A percentile compares a stretch with the other conserved stretches of the same genome.
Evolutionary conservation across 306 rosid genomes (phyloP).

Genomic region (Cucurbita ficifolia): DNA sequence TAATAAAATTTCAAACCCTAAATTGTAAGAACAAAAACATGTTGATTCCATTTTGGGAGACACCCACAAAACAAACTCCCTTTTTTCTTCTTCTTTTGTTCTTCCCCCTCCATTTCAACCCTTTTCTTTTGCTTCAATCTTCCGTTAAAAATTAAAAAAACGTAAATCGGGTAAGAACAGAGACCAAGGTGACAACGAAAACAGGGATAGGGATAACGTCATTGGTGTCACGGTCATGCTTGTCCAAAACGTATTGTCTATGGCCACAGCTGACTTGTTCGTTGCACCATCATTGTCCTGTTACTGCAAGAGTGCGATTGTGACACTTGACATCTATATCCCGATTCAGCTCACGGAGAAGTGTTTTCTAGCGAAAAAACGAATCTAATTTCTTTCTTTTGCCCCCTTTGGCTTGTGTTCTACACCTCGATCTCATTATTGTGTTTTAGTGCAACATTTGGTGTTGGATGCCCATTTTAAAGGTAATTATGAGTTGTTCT

Average conservation of each 20-base stretch:
- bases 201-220: no score
- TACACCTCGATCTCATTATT: neutral
- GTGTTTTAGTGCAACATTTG: neutral
- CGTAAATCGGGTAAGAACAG: no score
- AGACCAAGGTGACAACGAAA: no score
- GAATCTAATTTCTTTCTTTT: neutral
- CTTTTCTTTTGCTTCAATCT: neutral
- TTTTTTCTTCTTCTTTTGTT: neutral
- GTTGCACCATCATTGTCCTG: no score
- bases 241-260: no score
- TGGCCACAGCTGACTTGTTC: no score
- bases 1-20: neutral
- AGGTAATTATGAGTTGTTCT: neutral
- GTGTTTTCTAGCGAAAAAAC: no score
- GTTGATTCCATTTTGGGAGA: constrained; percentile 3
- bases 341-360: no score
- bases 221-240: no score
- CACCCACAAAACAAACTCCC: neutral
- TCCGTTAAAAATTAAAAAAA: no score
- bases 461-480: neutral
- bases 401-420: neutral
- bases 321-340: no score
- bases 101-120: neutral
- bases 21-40: neutral
- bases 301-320: no score